Percentiles rank a stretch among this genome's conserved stretches.
These are phyloP conservation scores for Fraxinus angustifolia DNA, from an alignment of 305 asterid species.

Conservation along the genomic window DNA sequence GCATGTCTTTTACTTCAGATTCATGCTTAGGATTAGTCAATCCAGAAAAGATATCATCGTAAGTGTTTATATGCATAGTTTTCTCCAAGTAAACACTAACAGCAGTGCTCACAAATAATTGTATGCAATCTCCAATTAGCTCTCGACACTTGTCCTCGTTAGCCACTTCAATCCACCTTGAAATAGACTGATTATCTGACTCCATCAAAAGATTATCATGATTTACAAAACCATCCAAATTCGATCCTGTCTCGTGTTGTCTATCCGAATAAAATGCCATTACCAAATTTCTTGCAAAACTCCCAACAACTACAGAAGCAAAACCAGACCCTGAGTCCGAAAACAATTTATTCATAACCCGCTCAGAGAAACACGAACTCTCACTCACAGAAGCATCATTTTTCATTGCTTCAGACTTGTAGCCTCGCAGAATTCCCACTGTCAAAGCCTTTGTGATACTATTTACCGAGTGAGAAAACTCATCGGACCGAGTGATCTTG, in stretches of 20 bases:
- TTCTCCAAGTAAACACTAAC: conserved; percentile 63
- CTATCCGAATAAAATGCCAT: conserved; percentile 37
- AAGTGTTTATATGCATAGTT: conserved; percentile 53
- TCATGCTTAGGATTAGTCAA: conserved; percentile 69
- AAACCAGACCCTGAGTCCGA: conserved; percentile 66
- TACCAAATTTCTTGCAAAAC: conserved; percentile 53
- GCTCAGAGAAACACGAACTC: conserved; percentile 29
- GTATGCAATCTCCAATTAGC: conserved; percentile 51
- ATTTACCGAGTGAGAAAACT: conserved; percentile 46
- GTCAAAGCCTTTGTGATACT: conserved; percentile 48
- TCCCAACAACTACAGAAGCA: conserved; percentile 66
- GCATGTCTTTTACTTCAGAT: conserved; percentile 40
- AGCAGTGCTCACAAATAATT: conserved; percentile 54
- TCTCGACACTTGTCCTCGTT: conserved; percentile 49
- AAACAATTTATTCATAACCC: conserved; percentile 47
- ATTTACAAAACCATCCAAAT: not conserved
- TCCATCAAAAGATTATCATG: not conserved
- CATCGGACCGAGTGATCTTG: conserved; percentile 52
- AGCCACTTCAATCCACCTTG: conserved; percentile 41
- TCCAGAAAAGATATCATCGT: conserved; percentile 51
- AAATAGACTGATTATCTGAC: not conserved
- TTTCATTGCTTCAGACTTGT: conserved; percentile 18
- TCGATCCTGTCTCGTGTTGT: not conserved
- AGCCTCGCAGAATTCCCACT: conserved; percentile 50
- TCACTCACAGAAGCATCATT: not conserved